These are phyloP conservation scores for Exophiala oligosperma DNA, from an alignment of 2,329 filamentous ascomycete species.

Conservation along the genomic window DNA sequence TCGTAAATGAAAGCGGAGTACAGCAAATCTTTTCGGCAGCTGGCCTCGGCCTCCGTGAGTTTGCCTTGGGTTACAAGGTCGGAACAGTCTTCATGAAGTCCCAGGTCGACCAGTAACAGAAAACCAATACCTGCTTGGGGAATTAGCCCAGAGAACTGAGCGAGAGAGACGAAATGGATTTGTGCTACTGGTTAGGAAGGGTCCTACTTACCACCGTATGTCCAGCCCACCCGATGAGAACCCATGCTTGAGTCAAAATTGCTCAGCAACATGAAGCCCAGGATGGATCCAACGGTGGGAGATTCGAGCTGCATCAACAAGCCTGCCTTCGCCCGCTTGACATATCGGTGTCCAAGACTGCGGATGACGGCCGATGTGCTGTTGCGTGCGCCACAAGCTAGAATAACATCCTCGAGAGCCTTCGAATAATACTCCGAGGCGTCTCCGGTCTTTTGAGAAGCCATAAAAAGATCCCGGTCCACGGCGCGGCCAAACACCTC, in stretches of 20 bases:
- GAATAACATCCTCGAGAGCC: background rate
- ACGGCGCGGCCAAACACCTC: too few species aligned
- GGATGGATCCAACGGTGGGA: background rate
- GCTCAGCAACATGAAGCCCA: background rate
- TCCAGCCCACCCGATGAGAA: background rate
- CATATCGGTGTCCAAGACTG: background rate
- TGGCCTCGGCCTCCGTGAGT: too few species aligned
- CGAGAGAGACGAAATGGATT: too few species aligned
- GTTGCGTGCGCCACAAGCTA: background rate
- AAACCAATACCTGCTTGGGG: background rate
- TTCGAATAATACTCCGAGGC: background rate
- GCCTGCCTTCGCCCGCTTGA: background rate
- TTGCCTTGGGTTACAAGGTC: too few species aligned
- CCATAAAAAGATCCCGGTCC: too few species aligned
- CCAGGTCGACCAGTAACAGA: too few species aligned
- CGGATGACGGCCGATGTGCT: constrained; percentile 1
- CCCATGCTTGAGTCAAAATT: background rate
- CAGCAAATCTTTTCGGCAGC: too few species aligned
- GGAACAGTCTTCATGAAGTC: too few species aligned
- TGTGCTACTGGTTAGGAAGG: background rate
- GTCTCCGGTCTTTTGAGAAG: too few species aligned
- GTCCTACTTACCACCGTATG: background rate
- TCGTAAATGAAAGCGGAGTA: too few species aligned
- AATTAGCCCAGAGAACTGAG: too few species aligned
- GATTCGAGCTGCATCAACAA: background rate